Evolutionary conservation across 1,284 basidiomycete genomes (phyloP).

Genomic region (Puccinia sorghi): DNA sequence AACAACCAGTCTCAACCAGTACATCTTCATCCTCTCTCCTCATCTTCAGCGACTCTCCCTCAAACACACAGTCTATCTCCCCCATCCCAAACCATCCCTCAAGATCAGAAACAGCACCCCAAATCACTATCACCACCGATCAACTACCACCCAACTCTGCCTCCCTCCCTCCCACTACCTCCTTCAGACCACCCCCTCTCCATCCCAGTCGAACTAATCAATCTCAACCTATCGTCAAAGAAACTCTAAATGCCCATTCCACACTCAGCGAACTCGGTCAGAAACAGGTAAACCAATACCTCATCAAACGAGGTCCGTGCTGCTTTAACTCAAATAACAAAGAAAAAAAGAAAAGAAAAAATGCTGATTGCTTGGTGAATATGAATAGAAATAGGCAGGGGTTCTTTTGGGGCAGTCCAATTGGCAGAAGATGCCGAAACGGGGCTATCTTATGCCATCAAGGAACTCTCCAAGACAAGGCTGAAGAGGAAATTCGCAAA

Average conservation of each 20-base stretch:
- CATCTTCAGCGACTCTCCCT: constrained; percentile 1
- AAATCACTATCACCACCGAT: background rate
- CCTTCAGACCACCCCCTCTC: constrained; percentile 35
- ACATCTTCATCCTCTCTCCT: background rate
- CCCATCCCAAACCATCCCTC: background rate
- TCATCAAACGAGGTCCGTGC: constrained; percentile 56
- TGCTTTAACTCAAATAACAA: background rate
- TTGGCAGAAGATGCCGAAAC: constrained; percentile 36
- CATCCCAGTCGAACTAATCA: constrained; percentile 26
- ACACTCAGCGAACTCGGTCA: constrained; percentile 57
- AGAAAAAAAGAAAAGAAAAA: background rate
- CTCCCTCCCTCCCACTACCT: background rate
- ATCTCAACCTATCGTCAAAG: constrained; percentile 54
- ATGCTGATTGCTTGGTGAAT: background rate
- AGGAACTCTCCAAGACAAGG: constrained; percentile 38
- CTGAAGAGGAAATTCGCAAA: constrained; percentile 37
- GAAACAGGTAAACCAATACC: constrained; percentile 60
- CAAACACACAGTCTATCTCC: constrained; percentile 30
- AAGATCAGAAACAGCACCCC: background rate
- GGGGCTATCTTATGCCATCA: constrained; percentile 35
- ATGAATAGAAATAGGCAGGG: constrained; percentile 32
- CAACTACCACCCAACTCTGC: background rate
- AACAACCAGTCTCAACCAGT: background rate
- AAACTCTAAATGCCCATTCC: constrained; percentile 59
- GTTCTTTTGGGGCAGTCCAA: constrained; percentile 28